phyloP scores from a whole-genome alignment of 805 yeast genomes.

The Candida patagonica region DNA sequence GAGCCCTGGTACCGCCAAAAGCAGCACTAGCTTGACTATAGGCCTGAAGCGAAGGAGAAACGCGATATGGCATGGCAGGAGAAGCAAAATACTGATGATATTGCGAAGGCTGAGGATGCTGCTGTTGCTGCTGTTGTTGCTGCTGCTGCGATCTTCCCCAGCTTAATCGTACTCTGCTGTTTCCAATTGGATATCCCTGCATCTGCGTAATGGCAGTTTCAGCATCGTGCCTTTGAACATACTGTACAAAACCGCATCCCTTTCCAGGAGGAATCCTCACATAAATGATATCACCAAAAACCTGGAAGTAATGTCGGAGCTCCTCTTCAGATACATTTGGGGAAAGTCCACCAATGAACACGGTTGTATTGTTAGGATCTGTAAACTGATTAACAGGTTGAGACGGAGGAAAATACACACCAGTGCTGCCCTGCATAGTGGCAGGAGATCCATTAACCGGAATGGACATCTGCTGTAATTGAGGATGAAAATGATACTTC shows the following conservation, averaged over 20 bases:
- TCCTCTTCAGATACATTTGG: constrained; percentile 48
- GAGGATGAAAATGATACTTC: constrained; percentile 19
- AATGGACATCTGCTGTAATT: constrained; percentile 10
- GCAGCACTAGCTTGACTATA: constrained; percentile 23
- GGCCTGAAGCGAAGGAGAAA: constrained; percentile 28
- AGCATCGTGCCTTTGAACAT: constrained; percentile 66
- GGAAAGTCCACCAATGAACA: constrained; percentile 73
- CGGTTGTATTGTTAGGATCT: constrained; percentile 75
- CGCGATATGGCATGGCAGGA: constrained; percentile 24
- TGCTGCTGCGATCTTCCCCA: constrained; percentile 65
- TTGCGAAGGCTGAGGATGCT: constrained; percentile 4
- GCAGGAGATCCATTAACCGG: constrained; percentile 3
- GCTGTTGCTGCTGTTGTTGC: constrained; percentile 5
- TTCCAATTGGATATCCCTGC: constrained; percentile 88
- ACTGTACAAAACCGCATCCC: constrained; percentile 86
- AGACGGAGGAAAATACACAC: constrained; percentile 16
- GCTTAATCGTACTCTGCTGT: constrained; percentile 69
- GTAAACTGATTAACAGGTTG: constrained; percentile 45
- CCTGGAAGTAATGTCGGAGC: constrained; percentile 50
- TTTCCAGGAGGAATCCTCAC: constrained; percentile 63
- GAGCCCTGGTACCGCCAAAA: not conserved
- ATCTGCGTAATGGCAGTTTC: constrained; percentile 76
- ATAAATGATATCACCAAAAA: constrained; percentile 59
- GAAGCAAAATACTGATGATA: constrained; percentile 10
- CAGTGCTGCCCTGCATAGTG: constrained; percentile 11